Evolutionary conservation across 2,329 filamentous ascomycete genomes (phyloP).

Genomic region (Fusarium albidum): DNA sequence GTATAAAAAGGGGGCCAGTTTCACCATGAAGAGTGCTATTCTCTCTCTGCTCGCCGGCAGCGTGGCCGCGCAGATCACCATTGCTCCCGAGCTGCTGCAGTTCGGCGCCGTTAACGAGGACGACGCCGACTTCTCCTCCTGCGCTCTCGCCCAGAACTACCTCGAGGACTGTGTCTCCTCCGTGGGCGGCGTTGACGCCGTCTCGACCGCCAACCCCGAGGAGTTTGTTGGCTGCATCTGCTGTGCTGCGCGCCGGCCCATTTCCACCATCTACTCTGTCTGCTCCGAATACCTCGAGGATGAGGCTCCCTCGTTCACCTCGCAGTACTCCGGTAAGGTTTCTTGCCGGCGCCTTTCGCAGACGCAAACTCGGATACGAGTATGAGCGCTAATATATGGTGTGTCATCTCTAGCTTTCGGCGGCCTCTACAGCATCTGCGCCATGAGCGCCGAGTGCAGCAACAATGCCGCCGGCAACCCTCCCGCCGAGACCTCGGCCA

Average conservation of each 20-base stretch:
- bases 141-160: conserved; percentile 31
- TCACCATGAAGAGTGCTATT: conserved; percentile 37
- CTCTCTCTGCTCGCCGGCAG: conserved; percentile 35
- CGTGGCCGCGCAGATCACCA: conserved; percentile 40
- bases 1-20: conserved; percentile 4
- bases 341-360: neutral
- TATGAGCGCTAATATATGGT: conserved; percentile 21
- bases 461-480: neutral
- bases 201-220: conserved; percentile 34
- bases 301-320: conserved; percentile 31
- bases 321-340: conserved; percentile 40
- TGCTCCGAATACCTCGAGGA: conserved; percentile 42
- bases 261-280: conserved; percentile 40
- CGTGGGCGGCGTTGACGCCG: conserved; percentile 35
- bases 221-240: conserved; percentile 42
- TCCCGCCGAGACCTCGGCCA: conserved; percentile 9
- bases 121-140: conserved; percentile 38
- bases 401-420: conserved; percentile 34
- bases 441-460: conserved; percentile 17
- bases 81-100: conserved; percentile 32
- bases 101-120: conserved; percentile 36
- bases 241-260: conserved; percentile 31
- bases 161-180: conserved; percentile 34
- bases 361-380: fast-evolving
- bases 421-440: conserved; percentile 38